Conservation (phyloP, 2,329 filamentous ascomycete genomes). For the Fusarium agapanthi region DNA sequence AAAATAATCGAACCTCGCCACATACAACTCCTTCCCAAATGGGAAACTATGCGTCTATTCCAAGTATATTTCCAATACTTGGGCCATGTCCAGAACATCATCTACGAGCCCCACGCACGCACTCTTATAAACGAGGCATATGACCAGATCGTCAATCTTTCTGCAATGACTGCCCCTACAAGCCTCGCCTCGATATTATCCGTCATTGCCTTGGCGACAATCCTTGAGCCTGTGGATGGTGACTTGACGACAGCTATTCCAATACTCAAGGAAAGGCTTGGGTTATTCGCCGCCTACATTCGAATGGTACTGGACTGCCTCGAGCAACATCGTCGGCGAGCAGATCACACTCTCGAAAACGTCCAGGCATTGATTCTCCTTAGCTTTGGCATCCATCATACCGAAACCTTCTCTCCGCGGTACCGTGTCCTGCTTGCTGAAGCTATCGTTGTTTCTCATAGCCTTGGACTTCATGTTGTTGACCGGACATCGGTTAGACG, state of each 20-base stretch:
- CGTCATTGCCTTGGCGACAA: background rate
- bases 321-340: background rate
- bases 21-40: background rate
- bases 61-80: background rate
- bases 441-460: background rate
- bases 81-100: background rate
- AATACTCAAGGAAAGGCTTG: background rate
- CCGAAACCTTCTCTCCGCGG: background rate
- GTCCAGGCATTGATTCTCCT: background rate
- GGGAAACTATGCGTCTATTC: background rate
- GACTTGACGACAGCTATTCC: background rate
- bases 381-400: background rate
- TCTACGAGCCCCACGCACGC: background rate
- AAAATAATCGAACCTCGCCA: background rate
- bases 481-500: background rate
- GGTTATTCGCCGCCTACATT: background rate
- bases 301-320: background rate
- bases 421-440: background rate
- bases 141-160: background rate
- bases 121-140: background rate
- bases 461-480: background rate
- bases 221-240: background rate
- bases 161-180: background rate
- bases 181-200: background rate
- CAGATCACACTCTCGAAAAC: background rate